Conservation (phyloP, 441 rosid species). For the Erodium texanum region DNA sequence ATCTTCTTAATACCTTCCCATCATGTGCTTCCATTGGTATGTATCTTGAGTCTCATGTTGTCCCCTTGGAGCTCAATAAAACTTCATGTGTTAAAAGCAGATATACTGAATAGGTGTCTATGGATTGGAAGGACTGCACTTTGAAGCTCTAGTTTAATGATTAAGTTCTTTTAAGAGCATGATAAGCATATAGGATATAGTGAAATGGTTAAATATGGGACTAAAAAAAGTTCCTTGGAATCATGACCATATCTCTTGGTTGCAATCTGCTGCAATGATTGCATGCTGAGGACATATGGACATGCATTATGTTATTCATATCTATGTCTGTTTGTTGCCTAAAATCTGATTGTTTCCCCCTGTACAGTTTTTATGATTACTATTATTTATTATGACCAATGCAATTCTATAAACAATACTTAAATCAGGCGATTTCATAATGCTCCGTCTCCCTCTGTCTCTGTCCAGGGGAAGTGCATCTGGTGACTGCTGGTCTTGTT, state of each 20-base stretch:
- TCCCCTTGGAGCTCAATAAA: background rate
- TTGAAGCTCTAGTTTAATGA: background rate
- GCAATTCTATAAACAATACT: background rate
- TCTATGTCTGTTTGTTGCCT: background rate
- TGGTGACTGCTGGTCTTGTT: constrained; percentile 75
- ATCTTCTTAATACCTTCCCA: constrained; percentile 63
- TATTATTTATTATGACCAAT: background rate
- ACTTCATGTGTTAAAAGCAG: background rate
- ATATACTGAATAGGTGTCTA: background rate
- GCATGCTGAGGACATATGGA: background rate
- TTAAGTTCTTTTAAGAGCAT: background rate
- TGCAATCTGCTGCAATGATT: background rate
- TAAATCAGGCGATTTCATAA: background rate
- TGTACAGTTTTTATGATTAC: background rate
- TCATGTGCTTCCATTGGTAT: constrained; percentile 83
- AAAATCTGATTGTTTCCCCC: background rate
- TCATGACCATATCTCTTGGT: background rate
- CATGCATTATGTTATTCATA: background rate
- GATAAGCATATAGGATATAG: background rate
- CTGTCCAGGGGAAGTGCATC: constrained; percentile 68
- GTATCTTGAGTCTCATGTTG: constrained; percentile 2
- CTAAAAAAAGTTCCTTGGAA: background rate
- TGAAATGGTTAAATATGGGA: background rate
- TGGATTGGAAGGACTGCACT: too few species aligned
- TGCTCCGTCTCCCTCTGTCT: constrained; percentile 14